phyloP scores from a whole-genome alignment of 1,284 basidiomycete species.

The Neolentinus lepideus region DNA sequence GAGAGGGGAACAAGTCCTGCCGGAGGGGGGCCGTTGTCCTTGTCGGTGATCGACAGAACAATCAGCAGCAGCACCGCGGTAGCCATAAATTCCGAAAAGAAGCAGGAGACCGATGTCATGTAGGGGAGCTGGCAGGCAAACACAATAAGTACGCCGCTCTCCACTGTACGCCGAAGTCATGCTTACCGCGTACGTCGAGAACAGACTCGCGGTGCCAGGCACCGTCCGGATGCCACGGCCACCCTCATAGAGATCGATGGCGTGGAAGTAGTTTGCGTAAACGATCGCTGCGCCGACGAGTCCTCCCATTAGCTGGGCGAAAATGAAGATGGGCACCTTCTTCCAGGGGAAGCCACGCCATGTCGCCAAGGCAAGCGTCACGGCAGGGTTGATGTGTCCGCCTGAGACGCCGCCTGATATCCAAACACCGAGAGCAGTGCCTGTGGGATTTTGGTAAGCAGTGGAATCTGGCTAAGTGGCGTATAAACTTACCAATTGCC shows the following conservation, averaged over 20 bases:
- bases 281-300: conserved; percentile 36
- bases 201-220: conserved; percentile 56
- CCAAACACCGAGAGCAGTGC: conserved; percentile 61
- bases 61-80: conserved; percentile 47
- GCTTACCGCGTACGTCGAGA: conserved; percentile 66
- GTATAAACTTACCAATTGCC: conserved; percentile 42
- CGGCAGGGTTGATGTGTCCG: conserved; percentile 76
- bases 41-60: conserved; percentile 36
- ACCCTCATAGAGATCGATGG: conserved; percentile 67
- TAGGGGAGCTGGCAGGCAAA: conserved; percentile 36
- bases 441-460: conserved; percentile 14
- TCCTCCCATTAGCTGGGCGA: conserved; percentile 68
- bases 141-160: background rate
- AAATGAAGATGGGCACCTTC: conserved; percentile 69
- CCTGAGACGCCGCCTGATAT: conserved; percentile 60
- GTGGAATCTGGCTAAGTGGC: conserved; percentile 4
- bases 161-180: background rate
- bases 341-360: conserved; percentile 73
- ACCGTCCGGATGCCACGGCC: conserved; percentile 54
- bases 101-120: conserved; percentile 48
- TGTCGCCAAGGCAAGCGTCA: conserved; percentile 63
- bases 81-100: conserved; percentile 60
- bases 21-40: conserved; percentile 38
- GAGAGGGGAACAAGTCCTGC: conserved; percentile 44
- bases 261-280: conserved; percentile 74